A percentile compares a stretch with the other conserved stretches of the same genome.
phyloP scores from a whole-genome alignment of 371 early-diverging fungal species.

The Lichtheimia ramosa region DNA sequence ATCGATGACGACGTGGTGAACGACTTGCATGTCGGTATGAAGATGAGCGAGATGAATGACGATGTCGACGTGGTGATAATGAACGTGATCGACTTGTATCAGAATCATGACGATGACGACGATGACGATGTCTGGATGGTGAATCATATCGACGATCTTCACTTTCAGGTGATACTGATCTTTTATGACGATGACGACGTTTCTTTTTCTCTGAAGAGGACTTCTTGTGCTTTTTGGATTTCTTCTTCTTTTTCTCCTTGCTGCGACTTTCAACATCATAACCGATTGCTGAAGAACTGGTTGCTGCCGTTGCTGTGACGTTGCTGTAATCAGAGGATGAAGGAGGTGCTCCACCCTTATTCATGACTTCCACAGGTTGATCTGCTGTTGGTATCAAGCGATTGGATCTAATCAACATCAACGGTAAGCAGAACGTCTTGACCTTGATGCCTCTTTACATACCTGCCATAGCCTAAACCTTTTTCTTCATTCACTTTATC shows the following conservation, averaged over 20 bases:
- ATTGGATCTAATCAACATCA: conserved; percentile 15
- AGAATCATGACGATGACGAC: neutral
- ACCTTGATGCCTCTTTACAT: neutral
- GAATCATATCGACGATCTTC: conserved; percentile 4
- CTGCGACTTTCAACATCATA: conserved; percentile 27
- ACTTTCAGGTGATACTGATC: conserved; percentile 1
- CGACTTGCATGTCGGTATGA: neutral
- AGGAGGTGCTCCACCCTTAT: neutral
- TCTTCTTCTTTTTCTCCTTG: conserved; percentile 38
- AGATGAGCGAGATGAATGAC: neutral
- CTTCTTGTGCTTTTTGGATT: conserved; percentile 40
- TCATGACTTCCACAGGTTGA: conserved; percentile 29
- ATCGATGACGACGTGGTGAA: neutral
- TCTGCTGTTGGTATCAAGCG: conserved; percentile 23
- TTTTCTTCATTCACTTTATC: conserved; percentile 36
- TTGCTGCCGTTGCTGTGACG: neutral
- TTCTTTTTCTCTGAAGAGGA: conserved; percentile 27
- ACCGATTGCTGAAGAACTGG: neutral
- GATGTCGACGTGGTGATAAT: neutral
- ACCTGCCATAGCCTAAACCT: conserved; percentile 70
- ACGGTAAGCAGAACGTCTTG: neutral
- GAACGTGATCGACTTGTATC: neutral
- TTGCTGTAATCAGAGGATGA: neutral
- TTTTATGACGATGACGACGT: conserved; percentile 17
- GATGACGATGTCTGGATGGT: neutral